Base-by-base conservation (phyloP, 371 early-diverging fungal genomes). In the Smittium mucronatum region DNA sequence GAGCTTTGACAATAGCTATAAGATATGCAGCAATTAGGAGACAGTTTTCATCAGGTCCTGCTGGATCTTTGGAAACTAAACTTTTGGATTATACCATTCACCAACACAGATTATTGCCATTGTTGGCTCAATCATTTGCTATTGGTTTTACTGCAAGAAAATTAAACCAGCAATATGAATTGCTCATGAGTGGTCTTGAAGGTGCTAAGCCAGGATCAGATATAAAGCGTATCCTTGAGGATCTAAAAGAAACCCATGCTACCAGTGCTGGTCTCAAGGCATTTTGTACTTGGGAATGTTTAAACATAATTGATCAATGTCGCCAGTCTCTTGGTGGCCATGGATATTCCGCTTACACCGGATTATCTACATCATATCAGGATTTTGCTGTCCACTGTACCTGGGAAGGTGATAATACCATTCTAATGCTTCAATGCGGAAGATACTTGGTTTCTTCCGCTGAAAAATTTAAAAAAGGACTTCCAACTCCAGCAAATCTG, bases 331-430 rank as follows among this genome's bases (percentile, higher is more conserved):
- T 91, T 69, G 95, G 95, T 70, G 91, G 95, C 26, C 95, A 94
- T 74, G 95, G 95, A 16, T 95, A 95, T 81, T 90, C 90, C 57
- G 86, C 90, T 34, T 93, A 93, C 83, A 90, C 92, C 2, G 95
- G 93, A 0, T 84, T 95, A 34, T 87, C 94, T 65, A 83, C 84
- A 58, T 86, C 90, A 75, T 92, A 91, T 81, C 83, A 86, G 70
- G 93, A 93, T 80, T 94, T 93, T 81, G 91, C 93, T 59, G 93
- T 93, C 31, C 93, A 93, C 72, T 93, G 93, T 80, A 93, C 94
- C 34, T 93, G 93, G 94, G 94, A 90, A 75, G 91, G 91, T 71
- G 91, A 91, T 78, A 93, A 93, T 76, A 93, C 93, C 67, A 90
- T 94, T 64, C 80, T 93, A 76, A 91, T 92, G 2, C 84, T 93